These are phyloP conservation scores for Diaporthe nobilis DNA, from an alignment of 2,329 filamentous ascomycete species.

Conservation along the genomic window DNA sequence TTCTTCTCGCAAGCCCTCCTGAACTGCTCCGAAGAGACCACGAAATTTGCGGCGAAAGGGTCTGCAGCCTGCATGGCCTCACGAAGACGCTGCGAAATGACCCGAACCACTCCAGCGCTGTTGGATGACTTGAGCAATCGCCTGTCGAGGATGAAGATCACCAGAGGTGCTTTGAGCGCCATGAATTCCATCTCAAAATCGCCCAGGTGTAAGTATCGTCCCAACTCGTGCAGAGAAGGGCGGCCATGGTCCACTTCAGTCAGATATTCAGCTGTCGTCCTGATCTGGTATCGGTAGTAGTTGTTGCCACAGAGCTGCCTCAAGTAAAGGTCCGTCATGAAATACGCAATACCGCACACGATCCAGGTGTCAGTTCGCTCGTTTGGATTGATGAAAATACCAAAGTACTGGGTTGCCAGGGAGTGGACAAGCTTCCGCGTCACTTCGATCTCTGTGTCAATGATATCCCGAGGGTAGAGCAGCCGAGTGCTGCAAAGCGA, in stretches of 20 bases:
- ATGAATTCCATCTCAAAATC: conserved; percentile 92
- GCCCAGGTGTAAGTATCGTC: conserved; percentile 82
- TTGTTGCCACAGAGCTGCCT: conserved; percentile 93
- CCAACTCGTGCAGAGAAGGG: conserved; percentile 86
- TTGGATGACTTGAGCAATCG: conserved; percentile 90
- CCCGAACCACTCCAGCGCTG: conserved; percentile 85
- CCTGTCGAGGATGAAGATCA: conserved; percentile 94
- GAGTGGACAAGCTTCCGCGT: conserved; percentile 87
- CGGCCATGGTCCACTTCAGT: conserved; percentile 85
- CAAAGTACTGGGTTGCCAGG: conserved; percentile 93
- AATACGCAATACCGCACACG: conserved; percentile 90
- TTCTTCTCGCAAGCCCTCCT: conserved; percentile 89
- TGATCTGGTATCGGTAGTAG: conserved; percentile 92
- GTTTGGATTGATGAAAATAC: conserved; percentile 90
- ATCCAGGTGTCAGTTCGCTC: conserved; percentile 88
- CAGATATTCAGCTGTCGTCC: conserved; percentile 84
- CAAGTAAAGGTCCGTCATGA: conserved; percentile 95
- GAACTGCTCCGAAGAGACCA: conserved; percentile 83
- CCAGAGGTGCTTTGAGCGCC: conserved; percentile 88
- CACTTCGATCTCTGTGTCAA: conserved; percentile 86
- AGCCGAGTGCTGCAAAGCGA: conserved; percentile 90
- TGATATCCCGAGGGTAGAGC: conserved; percentile 86
- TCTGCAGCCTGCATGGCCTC: conserved; percentile 78
- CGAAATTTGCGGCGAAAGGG: conserved; percentile 41
- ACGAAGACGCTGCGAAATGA: conserved; percentile 87